Base-by-base conservation (phyloP, 2,329 filamentous ascomycete genomes). In the Orbilia blumenaviensis region DNA sequence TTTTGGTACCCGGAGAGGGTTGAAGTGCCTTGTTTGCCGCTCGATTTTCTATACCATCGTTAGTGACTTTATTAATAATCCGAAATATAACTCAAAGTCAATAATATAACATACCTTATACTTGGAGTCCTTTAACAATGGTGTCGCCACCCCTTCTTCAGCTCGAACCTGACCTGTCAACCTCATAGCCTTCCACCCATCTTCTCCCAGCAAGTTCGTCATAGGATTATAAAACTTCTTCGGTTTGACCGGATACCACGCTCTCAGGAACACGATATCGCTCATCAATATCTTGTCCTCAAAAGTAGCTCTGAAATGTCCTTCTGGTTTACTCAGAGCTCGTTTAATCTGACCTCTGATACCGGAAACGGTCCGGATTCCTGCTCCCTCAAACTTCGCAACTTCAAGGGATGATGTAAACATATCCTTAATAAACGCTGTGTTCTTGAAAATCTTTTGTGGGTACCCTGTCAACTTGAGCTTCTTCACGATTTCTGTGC, bases 401-500 rank as follows among this genome's bases (percentile, higher is more conserved):
- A 99, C 95, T 82, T 99, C 95, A 44, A 99, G 89, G 0, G 93
- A 87, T 0, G 91, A 90, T 82, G 89, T 93, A 87, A 99, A 99
- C 95, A 99, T 99, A 84, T 96, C 93, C 83, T 95, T 96, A 85
- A 99, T 93, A 82, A 99, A 99, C 41, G 95, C 94, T 0, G 95
- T 99, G 85, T 99, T 99, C 84, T 97, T 97, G 89, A 96, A 98
- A 83, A 98, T 96, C 85, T 98, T 98, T 87, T 95, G 96, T 0
- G 95, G 94, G 54, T 89, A 87, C 75, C 95, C 95, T 0, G 93
- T 97, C 56, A 99, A 88, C 84, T 99, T 99, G 81, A 99, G 90
- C 86, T 99, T 99, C 88, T 99, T 99, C 83, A 99, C 95, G 79
- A 99, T 98, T 82, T 99, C 95, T 2, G 92, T 94, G 42, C 91